Evolutionary conservation across 2,329 filamentous ascomycete species (phyloP).

Genomic region (Fusarium pseudonygamai): DNA sequence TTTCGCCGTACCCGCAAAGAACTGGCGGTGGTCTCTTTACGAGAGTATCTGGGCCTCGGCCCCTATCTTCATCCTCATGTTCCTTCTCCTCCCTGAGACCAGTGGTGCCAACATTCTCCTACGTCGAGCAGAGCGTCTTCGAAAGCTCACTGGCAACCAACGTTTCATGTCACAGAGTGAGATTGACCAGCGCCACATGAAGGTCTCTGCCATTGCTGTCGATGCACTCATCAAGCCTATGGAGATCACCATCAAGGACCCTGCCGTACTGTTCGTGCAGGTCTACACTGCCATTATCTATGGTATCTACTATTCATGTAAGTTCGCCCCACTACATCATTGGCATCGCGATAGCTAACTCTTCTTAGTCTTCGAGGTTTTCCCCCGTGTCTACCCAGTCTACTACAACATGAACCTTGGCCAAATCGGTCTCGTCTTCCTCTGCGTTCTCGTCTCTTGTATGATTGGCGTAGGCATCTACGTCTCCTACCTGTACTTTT

Average conservation of each 20-base stretch:
- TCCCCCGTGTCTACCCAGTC: conserved; percentile 69
- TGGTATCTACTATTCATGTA: conserved; percentile 67
- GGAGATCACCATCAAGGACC: conserved; percentile 69
- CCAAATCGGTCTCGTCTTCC: conserved; percentile 67
- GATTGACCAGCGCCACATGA: conserved; percentile 68
- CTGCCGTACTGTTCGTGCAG: conserved; percentile 69
- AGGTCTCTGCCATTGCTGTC: conserved; percentile 55
- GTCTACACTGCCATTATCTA: conserved; percentile 70
- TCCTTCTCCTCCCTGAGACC: conserved; percentile 73
- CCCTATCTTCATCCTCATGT: conserved; percentile 68
- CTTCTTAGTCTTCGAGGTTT: conserved; percentile 66
- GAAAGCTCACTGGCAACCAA: conserved; percentile 66
- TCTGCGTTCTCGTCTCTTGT: conserved; percentile 67
- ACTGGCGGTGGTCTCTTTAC: conserved; percentile 73
- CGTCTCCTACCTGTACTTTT: conserved; percentile 61
- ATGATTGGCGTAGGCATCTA: conserved; percentile 61
- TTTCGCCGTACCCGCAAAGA: conserved; percentile 65
- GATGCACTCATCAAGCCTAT: conserved; percentile 70
- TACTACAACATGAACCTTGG: conserved; percentile 69
- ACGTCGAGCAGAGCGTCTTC: conserved; percentile 68
- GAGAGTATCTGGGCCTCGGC: conserved; percentile 70
- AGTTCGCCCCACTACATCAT: not conserved
- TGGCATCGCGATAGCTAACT: conserved; percentile 9
- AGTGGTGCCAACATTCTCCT: conserved; percentile 67
- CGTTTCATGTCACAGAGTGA: conserved; percentile 70